Conservation (phyloP, 345 rosid species). For the Trapa bicornis region DNA sequence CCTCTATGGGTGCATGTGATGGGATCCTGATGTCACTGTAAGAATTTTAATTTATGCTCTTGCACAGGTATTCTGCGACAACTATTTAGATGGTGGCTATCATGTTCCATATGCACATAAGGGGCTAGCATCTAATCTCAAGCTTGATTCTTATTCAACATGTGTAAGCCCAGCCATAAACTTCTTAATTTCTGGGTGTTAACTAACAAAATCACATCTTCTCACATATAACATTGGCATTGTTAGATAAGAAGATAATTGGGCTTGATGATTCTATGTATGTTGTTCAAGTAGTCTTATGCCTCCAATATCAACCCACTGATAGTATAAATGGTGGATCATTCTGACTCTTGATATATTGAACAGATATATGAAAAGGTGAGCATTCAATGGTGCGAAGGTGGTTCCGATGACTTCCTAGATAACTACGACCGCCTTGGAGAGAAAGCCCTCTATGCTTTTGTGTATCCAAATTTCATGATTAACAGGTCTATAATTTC, state of each 20-base stretch:
- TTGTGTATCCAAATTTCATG: conserved; percentile 93
- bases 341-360: conserved; percentile 5
- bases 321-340: not conserved
- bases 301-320: not conserved
- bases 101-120: conserved; percentile 94
- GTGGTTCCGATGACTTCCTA: conserved; percentile 28
- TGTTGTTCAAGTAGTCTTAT: not conserved
- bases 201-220: not conserved
- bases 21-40: not conserved
- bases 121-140: conserved; percentile 67
- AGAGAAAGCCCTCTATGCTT: conserved; percentile 64
- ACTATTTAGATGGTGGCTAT: conserved; percentile 94
- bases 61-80: conserved; percentile 87
- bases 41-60: not conserved
- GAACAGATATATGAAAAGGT: conserved; percentile 54
- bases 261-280: not conserved
- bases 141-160: conserved; percentile 69
- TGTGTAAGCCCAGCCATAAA: conserved; percentile 28
- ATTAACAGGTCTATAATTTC: conserved; percentile 46
- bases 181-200: not conserved
- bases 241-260: not conserved
- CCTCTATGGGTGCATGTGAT: not conserved
- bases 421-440: conserved; percentile 56
- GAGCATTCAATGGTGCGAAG: conserved; percentile 72
- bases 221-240: too few species aligned